Conservation (phyloP, 352 stramenopile genomes). For the Plasmopara viticola region DNA sequence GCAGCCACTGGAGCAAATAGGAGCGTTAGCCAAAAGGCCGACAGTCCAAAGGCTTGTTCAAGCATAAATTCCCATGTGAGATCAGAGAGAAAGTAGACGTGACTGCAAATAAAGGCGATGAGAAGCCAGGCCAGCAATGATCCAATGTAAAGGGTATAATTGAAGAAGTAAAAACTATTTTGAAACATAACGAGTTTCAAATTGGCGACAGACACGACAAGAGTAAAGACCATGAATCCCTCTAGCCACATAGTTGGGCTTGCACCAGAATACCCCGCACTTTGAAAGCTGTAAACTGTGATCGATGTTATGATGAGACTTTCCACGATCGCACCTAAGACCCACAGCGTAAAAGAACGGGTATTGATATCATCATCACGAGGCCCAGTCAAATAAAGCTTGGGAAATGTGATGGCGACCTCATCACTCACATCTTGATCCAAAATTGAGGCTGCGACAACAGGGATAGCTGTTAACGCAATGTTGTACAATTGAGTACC, state of each 20-base stretch:
- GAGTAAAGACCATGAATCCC: slow-evolving; percentile 74
- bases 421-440: slow-evolving; percentile 67
- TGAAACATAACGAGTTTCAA: slow-evolving; percentile 75
- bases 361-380: slow-evolving; percentile 65
- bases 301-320: slow-evolving; percentile 69
- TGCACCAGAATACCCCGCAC: slow-evolving; percentile 26
- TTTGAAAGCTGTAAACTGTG: slow-evolving; percentile 35
- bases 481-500: slow-evolving; percentile 82
- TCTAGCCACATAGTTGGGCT: slow-evolving; percentile 69
- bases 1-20: slow-evolving; percentile 48
- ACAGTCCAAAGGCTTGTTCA: slow-evolving; percentile 48
- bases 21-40: slow-evolving; percentile 52
- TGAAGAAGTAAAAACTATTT: slow-evolving; percentile 65
- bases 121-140: slow-evolving; percentile 62
- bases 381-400: slow-evolving; percentile 58
- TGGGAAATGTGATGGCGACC: slow-evolving; percentile 62
- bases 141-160: slow-evolving; percentile 56
- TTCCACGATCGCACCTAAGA: slow-evolving; percentile 62
- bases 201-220: slow-evolving; percentile 73
- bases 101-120: slow-evolving; percentile 46
- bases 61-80: slow-evolving; percentile 70
- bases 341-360: slow-evolving; percentile 57
- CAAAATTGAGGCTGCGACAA: slow-evolving; percentile 61
- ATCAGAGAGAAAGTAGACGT: slow-evolving; percentile 51
- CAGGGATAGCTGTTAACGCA: slow-evolving; percentile 57